Base-by-base conservation (phyloP, 345 rosid species). In the Acer campestre region DNA sequence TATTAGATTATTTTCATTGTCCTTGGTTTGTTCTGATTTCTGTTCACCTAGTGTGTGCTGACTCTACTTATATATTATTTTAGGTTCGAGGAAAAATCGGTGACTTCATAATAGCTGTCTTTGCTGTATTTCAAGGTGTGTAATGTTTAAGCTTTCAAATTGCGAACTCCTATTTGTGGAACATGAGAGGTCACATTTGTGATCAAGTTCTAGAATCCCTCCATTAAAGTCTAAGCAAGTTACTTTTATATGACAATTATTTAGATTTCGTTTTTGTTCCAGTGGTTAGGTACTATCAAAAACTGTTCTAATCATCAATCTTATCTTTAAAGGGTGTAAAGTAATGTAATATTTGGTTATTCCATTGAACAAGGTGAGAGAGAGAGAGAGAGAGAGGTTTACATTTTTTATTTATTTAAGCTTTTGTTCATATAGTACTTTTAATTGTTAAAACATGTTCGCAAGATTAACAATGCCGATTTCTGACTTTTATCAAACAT, bases 121-220 rank as follows among this genome's bases (percentile, higher is more conserved):
- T 89, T 75, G 72, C 93, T 38, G 93, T 96, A 35, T 96, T 94
- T 83, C 98, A 89, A 86, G 99, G 99, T 96, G 87, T 63, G 61
- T 13, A 17, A n/a, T 27, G 23, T 75, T 42, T 9, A 51, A 68
- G 62, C 74, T 70, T 70, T 44, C 27, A 18, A 56, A 55, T 58
- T 18, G 48, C 29, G 3, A 56, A 29, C 13, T 78, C 70, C 64
- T 65, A 6, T 48, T 68, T 8, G 67, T 56, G 4, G 44, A 76
- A 25, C 46, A 8, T 6, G 13, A 18, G 2, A 48, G 48, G 14
- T 77, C 51, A 49, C 46, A 11, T 29, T 25, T 63, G 40, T n/a
- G 38, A 51, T 27, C 46, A 46, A 25, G 9, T 17, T 48, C 13
- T 40, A 25, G 58, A 3, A 9, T 18, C 53, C 20, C 42, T 46